Evolutionary conservation across 495 filamentous ascomycete species (phyloP).

Genomic region (Rhizodiscina lignyota): DNA sequence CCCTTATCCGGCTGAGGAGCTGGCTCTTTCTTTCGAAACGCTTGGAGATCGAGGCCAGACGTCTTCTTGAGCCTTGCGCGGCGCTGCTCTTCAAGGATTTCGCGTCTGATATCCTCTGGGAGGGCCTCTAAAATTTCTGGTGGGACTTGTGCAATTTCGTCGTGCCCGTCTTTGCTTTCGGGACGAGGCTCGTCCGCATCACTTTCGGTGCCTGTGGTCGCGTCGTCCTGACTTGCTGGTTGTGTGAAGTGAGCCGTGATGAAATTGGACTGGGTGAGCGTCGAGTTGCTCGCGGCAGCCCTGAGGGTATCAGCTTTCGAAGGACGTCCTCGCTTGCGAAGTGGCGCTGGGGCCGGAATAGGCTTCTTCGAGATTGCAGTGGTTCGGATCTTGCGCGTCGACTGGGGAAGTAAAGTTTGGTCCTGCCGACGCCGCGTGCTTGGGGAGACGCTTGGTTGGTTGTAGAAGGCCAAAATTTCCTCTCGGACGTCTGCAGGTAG

Average conservation of each 20-base stretch:
- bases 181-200: neutral
- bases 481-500: conserved; percentile 20
- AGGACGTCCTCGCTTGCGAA: neutral
- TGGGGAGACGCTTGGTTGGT: no score
- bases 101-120: conserved; percentile 62
- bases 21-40: conserved; percentile 18
- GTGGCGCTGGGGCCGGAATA: neutral
- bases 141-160: conserved; percentile 40
- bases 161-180: conserved; percentile 45
- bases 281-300: neutral
- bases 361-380: neutral
- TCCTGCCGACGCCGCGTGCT: no score
- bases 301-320: neutral
- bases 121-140: conserved; percentile 44
- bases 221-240: neutral
- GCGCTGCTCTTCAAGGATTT: conserved; percentile 58
- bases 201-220: neutral
- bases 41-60: conserved; percentile 18
- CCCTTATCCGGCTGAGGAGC: conserved; percentile 10
- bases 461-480: conserved; percentile 32
- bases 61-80: conserved; percentile 35
- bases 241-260: neutral
- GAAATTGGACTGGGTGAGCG: neutral
- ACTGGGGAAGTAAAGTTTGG: neutral
- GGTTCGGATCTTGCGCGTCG: neutral